phyloP scores from a whole-genome alignment of 2,329 filamentous ascomycete genomes.

The Cephalotrichum gorgonifer region DNA sequence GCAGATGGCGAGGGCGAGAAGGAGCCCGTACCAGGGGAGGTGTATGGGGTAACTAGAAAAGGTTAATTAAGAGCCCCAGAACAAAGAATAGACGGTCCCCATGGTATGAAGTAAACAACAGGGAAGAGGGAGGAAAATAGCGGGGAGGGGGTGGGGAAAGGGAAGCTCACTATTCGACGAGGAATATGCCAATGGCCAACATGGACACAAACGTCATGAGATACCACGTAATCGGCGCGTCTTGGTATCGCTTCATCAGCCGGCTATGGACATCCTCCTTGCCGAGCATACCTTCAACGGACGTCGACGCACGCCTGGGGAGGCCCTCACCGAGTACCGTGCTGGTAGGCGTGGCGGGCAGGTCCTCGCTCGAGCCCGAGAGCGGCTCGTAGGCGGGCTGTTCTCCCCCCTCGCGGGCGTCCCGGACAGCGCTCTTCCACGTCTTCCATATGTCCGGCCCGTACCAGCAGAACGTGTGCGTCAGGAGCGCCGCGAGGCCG shows the following conservation, averaged over 20 bases:
- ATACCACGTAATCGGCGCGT: conserved; percentile 78
- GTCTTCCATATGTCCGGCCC: conserved; percentile 72
- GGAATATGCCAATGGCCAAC: conserved; percentile 69
- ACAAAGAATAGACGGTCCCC: conserved; percentile 4
- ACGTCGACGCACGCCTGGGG: conserved; percentile 9
- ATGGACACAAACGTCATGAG: conserved; percentile 64
- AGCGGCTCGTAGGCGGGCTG: conserved; percentile 45
- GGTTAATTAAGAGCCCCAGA: conserved; percentile 13
- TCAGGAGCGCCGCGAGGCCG: conserved; percentile 66
- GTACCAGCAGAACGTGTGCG: conserved; percentile 77
- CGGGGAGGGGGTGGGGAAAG: neutral
- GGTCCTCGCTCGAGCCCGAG: conserved; percentile 15
- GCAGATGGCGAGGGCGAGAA: conserved; percentile 69
- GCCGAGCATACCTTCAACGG: conserved; percentile 46
- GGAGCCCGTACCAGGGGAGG: conserved; percentile 76
- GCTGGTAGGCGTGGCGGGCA: conserved; percentile 7
- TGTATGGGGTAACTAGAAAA: conserved; percentile 63
- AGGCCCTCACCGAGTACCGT: neutral
- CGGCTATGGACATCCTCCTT: conserved; percentile 77
- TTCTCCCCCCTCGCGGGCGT: conserved; percentile 40
- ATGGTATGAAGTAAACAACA: too few relatives aligned
- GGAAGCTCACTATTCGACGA: conserved; percentile 65
- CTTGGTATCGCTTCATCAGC: conserved; percentile 72
- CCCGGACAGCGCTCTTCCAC: conserved; percentile 58
- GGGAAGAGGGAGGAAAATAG: too few relatives aligned